phyloP scores from a whole-genome alignment of 2,329 filamentous ascomycete species.

The Apiospora aurea region DNA sequence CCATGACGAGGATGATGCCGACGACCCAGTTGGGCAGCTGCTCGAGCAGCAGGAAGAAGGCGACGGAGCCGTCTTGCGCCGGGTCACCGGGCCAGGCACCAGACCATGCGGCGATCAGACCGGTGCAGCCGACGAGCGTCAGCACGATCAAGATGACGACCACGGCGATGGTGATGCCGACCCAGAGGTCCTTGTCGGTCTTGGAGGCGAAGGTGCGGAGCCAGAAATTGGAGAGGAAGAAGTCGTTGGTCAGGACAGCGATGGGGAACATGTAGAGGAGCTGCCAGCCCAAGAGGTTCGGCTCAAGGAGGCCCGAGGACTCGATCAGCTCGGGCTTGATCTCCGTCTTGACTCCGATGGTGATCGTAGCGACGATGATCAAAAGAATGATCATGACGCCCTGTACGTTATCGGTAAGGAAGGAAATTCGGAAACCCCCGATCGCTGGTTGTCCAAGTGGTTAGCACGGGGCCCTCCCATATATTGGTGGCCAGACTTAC shows the following conservation, averaged over 20 bases:
- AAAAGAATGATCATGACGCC: conserved; percentile 79
- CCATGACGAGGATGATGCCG: conserved; percentile 82
- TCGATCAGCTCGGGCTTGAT: conserved; percentile 74
- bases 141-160: conserved; percentile 72
- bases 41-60: conserved; percentile 78
- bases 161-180: conserved; percentile 75
- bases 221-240: conserved; percentile 87
- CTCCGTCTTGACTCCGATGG: conserved; percentile 77
- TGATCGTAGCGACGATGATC: conserved; percentile 77
- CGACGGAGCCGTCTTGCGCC: conserved; percentile 66
- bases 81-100: conserved; percentile 72
- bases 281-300: conserved; percentile 81
- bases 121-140: conserved; percentile 74
- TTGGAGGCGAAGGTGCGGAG: conserved; percentile 82
- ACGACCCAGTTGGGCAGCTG: conserved; percentile 82
- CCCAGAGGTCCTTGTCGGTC: conserved; percentile 78
- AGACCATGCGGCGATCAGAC: conserved; percentile 80
- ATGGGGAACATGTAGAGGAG: conserved; percentile 84
- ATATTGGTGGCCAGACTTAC: conserved; percentile 49
- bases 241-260: conserved; percentile 83
- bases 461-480: neutral
- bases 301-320: conserved; percentile 71
- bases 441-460: conserved; percentile 58
- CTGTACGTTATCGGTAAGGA: conserved; percentile 84
- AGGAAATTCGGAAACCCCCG: conserved; percentile 84